Conservation (phyloP, 2,329 filamentous ascomycete genomes). For the Colletotrichum lindemuthianum region DNA sequence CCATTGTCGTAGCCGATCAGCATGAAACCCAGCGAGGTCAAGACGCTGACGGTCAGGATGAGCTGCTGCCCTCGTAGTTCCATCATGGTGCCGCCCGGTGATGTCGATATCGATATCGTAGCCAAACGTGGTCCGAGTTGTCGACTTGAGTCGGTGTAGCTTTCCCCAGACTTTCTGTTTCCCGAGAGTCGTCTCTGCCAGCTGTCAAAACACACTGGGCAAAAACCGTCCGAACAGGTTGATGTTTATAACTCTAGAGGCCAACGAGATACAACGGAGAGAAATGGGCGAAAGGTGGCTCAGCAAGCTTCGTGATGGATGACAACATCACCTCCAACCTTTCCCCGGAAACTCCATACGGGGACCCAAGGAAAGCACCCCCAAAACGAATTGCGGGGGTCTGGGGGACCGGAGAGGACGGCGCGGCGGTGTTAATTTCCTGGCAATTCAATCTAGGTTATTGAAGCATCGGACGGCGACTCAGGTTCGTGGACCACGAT, state of each 20-base stretch:
- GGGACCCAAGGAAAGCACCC: not conserved
- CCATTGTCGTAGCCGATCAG: conserved; percentile 60
- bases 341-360: conserved; percentile 24
- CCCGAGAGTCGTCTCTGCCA: not conserved
- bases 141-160: no score
- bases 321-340: not conserved
- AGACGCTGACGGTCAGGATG: conserved; percentile 52
- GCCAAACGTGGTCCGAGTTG: not conserved
- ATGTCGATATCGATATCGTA: not conserved
- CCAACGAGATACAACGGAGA: not conserved
- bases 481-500: not conserved
- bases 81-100: conserved; percentile 1
- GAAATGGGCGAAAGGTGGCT: conserved; percentile 9
- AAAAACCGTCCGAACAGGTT: conserved; percentile 8
- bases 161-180: no score
- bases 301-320: conserved; percentile 17
- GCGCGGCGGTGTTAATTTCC: not conserved
- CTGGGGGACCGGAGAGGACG: not conserved
- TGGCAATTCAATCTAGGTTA: conserved; percentile 24
- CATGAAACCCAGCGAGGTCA: conserved; percentile 59
- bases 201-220: accelerated
- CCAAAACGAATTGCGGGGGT: conserved; percentile 6
- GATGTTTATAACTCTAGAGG: conserved; percentile 16
- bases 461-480: conserved; percentile 12
- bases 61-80: conserved; percentile 47